phyloP scores from a whole-genome alignment of 2,329 filamentous ascomycete species.

The Exophiala viscosa region DNA sequence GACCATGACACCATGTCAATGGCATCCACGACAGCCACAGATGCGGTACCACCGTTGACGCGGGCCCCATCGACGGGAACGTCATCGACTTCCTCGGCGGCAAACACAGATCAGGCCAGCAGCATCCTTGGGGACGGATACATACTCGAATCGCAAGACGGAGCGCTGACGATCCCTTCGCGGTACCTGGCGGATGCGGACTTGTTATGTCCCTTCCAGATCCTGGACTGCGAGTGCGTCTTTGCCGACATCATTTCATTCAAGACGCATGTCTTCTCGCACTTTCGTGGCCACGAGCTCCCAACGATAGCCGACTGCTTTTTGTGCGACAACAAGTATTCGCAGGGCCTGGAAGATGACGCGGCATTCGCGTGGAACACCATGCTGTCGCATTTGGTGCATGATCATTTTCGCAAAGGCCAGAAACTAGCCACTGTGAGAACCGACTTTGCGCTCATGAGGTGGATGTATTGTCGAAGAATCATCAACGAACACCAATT shows the following conservation, averaged over 20 bases:
- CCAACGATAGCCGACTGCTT: conserved; percentile 42
- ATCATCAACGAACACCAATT: conserved; percentile 44
- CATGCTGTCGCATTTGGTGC: conserved; percentile 42
- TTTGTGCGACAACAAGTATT: conserved; percentile 35
- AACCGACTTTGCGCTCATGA: conserved; percentile 45
- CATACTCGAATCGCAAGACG: conserved; percentile 25
- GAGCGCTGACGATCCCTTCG: conserved; percentile 24
- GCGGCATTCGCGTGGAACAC: conserved; percentile 38
- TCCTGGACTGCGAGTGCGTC: conserved; percentile 41
- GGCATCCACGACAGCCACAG: conserved; percentile 19
- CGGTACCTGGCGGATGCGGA: conserved; percentile 25
- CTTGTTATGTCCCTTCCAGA: conserved; percentile 42
- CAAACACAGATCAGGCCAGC: conserved; percentile 26
- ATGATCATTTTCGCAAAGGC: conserved; percentile 39
- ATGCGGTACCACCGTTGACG: conserved; percentile 27
- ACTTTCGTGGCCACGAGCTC: conserved; percentile 41
- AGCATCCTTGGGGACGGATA: conserved; percentile 25
- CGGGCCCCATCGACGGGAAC: conserved; percentile 26
- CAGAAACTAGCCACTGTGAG: conserved; percentile 39
- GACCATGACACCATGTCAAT: conserved; percentile 13
- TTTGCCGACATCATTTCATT: conserved; percentile 39
- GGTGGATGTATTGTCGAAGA: conserved; percentile 41
- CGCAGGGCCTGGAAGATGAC: conserved; percentile 23
- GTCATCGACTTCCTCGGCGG: conserved; percentile 17
- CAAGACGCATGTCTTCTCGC: conserved; percentile 44